Base-by-base conservation (phyloP, 257 asterid species). In the Scutellaria minor region DNA sequence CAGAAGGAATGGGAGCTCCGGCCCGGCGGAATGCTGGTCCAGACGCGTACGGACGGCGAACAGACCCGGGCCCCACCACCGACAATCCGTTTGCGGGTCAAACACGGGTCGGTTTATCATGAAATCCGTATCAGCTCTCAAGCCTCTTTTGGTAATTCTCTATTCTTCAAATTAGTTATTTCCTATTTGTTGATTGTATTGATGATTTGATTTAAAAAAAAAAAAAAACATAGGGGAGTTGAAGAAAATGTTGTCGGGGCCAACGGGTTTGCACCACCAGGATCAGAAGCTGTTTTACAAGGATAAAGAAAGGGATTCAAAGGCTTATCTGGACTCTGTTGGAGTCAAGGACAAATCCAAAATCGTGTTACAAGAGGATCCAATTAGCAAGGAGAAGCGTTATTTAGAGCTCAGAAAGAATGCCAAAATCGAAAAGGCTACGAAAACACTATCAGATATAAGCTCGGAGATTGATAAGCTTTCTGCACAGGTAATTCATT, bases 21-120 rank as follows among this genome's bases (percentile, higher is more conserved):
- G 79, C 98, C 98, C 35, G 89, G 98, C 10, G 98, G 98, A 68
- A 93, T 93, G 98, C 77, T 93, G 66, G 98, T 93, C 24, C 98
- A 93, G 83, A 86, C 82, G 72, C 90, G 98, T 27, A 56, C 84
- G 4, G 93, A 83, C 63, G 80, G 76, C 1, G 92, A 86, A 47
- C 79, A 81, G 12, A 82, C 62, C 81, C 83, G 78, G 9, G 84
- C 60, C 3, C 92, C 92, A 2, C 92, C 95, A 1, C 96, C 98
- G 3, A 81, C 86, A 4, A 89, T 93, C 48, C 95, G 97, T 20
- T 87, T 89, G 6, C 89, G 97, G 55, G 98, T 93, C 78, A 93
- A 93, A 62, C 85, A 87, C 78, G 89, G 92, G 41, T 81, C 94
- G 61, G 66, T 87, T 69, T 84, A 91, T 64, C 96, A 93, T 27